A percentile compares a stretch with the other conserved stretches of the same genome.
Conservation (phyloP, 1,284 basidiomycete genomes). For the Butyriboletus appendiculatus region DNA sequence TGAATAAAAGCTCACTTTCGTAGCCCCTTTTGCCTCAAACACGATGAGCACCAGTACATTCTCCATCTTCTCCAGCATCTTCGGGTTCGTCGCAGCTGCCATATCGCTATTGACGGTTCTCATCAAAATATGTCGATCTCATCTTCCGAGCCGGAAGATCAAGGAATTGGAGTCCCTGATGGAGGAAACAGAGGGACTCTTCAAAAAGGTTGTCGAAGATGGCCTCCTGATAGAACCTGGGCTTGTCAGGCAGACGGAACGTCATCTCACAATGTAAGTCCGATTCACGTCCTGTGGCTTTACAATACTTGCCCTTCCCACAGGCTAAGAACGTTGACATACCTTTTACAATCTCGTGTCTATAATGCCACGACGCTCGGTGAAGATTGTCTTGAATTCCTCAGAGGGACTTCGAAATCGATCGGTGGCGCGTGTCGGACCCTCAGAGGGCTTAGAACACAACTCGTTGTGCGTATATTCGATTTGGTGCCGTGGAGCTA, state of each 20-base stretch:
- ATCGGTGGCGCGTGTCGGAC: slow-evolving; percentile 1
- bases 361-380: neutral
- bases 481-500: no score
- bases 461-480: slow-evolving; percentile 5
- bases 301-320: neutral
- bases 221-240: neutral
- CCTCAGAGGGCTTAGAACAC: neutral
- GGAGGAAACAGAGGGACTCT: neutral
- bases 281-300: neutral
- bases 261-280: neutral
- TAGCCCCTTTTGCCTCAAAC: neutral
- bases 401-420: neutral
- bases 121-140: neutral
- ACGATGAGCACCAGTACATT: neutral
- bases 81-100: neutral
- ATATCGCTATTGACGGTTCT: neutral
- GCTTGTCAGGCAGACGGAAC: neutral
- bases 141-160: neutral
- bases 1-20: neutral
- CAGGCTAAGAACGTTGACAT: neutral
- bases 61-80: neutral
- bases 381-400: neutral
- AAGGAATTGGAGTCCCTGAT: neutral
- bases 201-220: neutral
- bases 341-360: neutral